A percentile compares a stretch with the other conserved stretches of the same genome.
phyloP scores from a whole-genome alignment of 169 alveolate species.

The Eimeria praecox region DNA sequence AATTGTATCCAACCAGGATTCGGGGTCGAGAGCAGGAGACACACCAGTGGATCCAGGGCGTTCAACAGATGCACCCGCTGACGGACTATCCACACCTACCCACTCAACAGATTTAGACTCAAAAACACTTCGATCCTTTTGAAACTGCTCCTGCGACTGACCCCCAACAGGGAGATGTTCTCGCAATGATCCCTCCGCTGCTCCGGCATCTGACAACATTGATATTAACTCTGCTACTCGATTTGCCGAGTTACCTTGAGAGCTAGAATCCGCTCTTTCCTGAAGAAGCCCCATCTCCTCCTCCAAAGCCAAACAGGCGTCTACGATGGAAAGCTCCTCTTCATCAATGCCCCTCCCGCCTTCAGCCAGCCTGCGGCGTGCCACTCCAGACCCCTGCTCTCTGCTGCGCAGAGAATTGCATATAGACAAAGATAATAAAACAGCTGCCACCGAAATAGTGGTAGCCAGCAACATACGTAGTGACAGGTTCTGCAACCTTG shows the following conservation, averaged over 20 bases:
- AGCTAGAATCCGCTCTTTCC: neutral
- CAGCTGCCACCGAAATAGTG: neutral
- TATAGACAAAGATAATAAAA: neutral
- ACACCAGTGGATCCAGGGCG: neutral
- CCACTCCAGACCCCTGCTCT: neutral
- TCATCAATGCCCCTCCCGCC: constrained; percentile 8
- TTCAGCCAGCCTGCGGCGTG: neutral
- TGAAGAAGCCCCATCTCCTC: neutral
- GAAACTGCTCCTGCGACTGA: neutral
- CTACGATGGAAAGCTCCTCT: neutral
- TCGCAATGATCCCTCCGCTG: neutral
- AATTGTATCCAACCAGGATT: neutral
- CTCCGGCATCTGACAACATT: neutral
- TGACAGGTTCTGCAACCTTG: neutral
- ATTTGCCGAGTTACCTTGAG: neutral
- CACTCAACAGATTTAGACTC: neutral
- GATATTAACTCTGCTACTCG: neutral
- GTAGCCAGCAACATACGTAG: neutral
- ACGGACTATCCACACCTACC: neutral
- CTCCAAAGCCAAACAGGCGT: neutral
- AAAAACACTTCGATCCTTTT: neutral
- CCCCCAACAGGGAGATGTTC: neutral
- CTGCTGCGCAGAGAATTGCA: neutral
- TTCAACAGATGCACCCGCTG: neutral
- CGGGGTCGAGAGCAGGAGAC: neutral